Conservation (phyloP, 2,329 filamentous ascomycete species). For the Xylariaceae sp. region DNA sequence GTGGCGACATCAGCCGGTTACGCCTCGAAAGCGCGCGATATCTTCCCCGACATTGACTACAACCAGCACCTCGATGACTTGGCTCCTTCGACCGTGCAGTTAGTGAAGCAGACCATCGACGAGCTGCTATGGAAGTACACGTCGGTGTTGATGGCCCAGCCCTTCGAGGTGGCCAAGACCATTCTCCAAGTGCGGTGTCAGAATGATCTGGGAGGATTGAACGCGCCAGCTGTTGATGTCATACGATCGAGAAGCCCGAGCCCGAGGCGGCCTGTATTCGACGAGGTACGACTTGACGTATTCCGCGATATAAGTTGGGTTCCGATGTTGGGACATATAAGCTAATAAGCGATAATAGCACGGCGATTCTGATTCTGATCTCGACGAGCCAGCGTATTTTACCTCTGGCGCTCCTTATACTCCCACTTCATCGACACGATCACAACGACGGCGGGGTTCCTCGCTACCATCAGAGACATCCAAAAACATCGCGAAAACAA, state of each 20-base stretch:
- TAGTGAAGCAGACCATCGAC: constrained; percentile 71
- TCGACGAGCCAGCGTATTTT: constrained; percentile 80
- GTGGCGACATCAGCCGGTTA: constrained; percentile 36
- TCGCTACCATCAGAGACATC: constrained; percentile 33
- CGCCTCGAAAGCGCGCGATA: constrained; percentile 68
- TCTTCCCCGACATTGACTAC: constrained; percentile 88
- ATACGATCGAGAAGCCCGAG: constrained; percentile 32
- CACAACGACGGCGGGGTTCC: constrained; percentile 31
- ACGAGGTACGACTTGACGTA: constrained; percentile 24
- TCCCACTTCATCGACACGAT: constrained; percentile 43
- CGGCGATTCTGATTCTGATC: constrained; percentile 62
- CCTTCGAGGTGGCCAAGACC: constrained; percentile 95
- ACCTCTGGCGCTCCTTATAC: constrained; percentile 58
- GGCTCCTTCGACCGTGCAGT: constrained; percentile 69
- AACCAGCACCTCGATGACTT: constrained; percentile 75
- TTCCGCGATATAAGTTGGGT: constrained; percentile 15
- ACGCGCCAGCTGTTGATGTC: constrained; percentile 27
- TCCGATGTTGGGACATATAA: not conserved
- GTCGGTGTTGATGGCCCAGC: constrained; percentile 82
- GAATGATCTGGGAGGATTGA: constrained; percentile 41
- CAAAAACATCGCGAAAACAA: constrained; percentile 33
- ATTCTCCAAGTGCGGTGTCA: constrained; percentile 72
- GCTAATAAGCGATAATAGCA: constrained; percentile 19
- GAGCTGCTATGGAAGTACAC: constrained; percentile 89
- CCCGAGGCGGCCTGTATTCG: constrained; percentile 34